phyloP scores from a whole-genome alignment of 305 asterid genomes.

The Ilex paraguariensis region DNA sequence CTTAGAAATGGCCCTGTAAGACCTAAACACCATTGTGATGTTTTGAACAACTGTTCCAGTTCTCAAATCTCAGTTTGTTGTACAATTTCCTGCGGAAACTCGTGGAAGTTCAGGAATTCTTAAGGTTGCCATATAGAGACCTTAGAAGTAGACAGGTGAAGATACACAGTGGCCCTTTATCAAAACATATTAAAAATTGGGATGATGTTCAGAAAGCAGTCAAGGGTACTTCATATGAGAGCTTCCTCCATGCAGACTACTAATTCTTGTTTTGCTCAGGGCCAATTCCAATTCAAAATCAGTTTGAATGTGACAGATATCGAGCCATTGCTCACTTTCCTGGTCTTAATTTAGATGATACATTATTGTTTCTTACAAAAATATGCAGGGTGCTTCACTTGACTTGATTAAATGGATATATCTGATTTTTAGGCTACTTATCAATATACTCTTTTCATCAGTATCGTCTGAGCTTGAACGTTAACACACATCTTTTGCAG shows the following conservation, averaged over 20 bases:
- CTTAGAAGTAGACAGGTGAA: slow-evolving; percentile 69
- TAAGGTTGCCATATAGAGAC: slow-evolving; percentile 50
- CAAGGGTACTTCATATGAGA: slow-evolving; percentile 51
- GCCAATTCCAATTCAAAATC: too few species aligned
- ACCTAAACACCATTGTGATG: too few species aligned
- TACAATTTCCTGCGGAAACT: slow-evolving; percentile 43
- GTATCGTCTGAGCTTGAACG: too few species aligned
- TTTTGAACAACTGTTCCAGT: not conserved
- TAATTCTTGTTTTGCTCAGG: slow-evolving; percentile 1
- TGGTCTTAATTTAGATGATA: too few species aligned
- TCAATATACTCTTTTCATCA: too few species aligned
- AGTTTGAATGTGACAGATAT: too few species aligned
- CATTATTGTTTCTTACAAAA: too few species aligned
- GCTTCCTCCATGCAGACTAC: slow-evolving; percentile 29
- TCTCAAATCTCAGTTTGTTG: not conserved
- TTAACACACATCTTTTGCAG: too few species aligned
- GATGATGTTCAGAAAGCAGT: slow-evolving; percentile 38
- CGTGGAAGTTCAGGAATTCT: slow-evolving; percentile 55
- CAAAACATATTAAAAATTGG: slow-evolving; percentile 46
- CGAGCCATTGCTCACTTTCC: too few species aligned
- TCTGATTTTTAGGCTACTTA: too few species aligned
- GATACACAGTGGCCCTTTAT: slow-evolving; percentile 61
- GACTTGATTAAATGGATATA: too few species aligned
- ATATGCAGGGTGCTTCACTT: too few species aligned
- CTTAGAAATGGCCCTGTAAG: slow-evolving; percentile 47